Percentiles rank a stretch among this genome's conserved stretches.
Evolutionary conservation across 2,329 filamentous ascomycete genomes (phyloP).

Genomic region (Cytospora mali): DNA sequence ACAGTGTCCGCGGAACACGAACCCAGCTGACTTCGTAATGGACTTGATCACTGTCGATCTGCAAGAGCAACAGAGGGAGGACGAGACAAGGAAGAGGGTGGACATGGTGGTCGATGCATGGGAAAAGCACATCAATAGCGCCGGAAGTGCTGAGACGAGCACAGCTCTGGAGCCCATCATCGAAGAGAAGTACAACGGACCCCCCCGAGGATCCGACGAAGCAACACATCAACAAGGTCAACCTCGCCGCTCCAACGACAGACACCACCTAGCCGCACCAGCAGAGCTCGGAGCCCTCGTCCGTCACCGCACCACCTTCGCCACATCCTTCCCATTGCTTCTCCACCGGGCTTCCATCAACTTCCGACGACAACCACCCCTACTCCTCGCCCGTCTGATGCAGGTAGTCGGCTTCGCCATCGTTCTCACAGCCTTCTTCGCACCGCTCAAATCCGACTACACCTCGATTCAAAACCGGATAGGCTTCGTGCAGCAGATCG

Average conservation of each 20-base stretch:
- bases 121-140: constrained; percentile 37
- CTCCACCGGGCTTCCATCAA: constrained; percentile 70
- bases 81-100: constrained; percentile 64
- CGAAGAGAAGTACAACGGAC: constrained; percentile 20
- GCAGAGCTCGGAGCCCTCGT: constrained; percentile 72
- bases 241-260: constrained; percentile 27
- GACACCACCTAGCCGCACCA: constrained; percentile 57
- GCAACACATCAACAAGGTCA: constrained; percentile 41
- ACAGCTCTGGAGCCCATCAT: constrained; percentile 25
- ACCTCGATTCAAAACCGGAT: constrained; percentile 72
- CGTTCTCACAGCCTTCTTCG: constrained; percentile 69
- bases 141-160: background rate
- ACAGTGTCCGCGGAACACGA: constrained; percentile 69
- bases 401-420: constrained; percentile 67
- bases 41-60: constrained; percentile 78
- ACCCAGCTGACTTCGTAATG: constrained; percentile 76
- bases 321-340: constrained; percentile 66
- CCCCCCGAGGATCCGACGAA: constrained; percentile 42
- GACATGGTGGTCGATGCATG: constrained; percentile 62
- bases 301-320: constrained; percentile 63
- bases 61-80: constrained; percentile 65
- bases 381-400: constrained; percentile 66
- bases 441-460: constrained; percentile 70
- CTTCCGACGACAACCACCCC: constrained; percentile 64
- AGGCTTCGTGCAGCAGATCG: constrained; percentile 73